phyloP scores from a whole-genome alignment of 176 grass and related monocot species.

The Oryza punctata region DNA sequence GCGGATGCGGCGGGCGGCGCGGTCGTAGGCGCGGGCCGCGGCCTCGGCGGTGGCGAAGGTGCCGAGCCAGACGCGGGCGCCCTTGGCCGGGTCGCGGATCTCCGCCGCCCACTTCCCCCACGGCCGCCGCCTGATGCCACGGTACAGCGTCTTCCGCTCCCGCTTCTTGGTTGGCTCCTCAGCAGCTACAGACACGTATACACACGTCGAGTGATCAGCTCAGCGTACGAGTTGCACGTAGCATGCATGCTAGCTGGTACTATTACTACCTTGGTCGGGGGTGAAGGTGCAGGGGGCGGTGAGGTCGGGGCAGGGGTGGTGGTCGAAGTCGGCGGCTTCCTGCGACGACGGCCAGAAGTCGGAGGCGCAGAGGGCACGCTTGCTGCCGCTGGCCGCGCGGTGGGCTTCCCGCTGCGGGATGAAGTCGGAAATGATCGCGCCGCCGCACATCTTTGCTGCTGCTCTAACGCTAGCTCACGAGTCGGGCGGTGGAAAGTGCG shows the following conservation, averaged over 20 bases:
- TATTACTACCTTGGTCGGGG: background rate
- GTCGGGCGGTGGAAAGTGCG: too few species aligned
- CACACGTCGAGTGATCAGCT: too few species aligned
- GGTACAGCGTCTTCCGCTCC: slow-evolving; percentile 61
- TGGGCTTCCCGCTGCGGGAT: slow-evolving; percentile 31
- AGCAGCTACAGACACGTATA: background rate
- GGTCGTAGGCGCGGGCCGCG: slow-evolving; percentile 77
- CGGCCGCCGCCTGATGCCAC: slow-evolving; percentile 82
- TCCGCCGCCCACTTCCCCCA: slow-evolving; percentile 98
- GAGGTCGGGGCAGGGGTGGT: background rate
- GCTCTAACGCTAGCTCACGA: background rate
- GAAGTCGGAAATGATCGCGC: slow-evolving; percentile 52
- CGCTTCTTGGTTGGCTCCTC: slow-evolving; percentile 48
- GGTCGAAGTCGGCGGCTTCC: background rate
- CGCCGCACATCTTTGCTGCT: slow-evolving; percentile 37
- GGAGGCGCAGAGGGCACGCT: slow-evolving; percentile 36
- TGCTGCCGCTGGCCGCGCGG: background rate
- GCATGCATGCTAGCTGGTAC: too few species aligned
- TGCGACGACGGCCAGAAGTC: slow-evolving; percentile 36
- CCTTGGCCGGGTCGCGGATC: slow-evolving; percentile 84
- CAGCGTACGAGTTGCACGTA: too few species aligned
- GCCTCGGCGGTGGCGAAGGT: slow-evolving; percentile 83
- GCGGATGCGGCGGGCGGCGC: slow-evolving; percentile 70
- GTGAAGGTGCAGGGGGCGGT: background rate
- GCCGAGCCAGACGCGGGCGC: slow-evolving; percentile 84